Evolutionary conservation across 805 yeast genomes (phyloP).

Genomic region (Candida pseudoglaebosa): DNA sequence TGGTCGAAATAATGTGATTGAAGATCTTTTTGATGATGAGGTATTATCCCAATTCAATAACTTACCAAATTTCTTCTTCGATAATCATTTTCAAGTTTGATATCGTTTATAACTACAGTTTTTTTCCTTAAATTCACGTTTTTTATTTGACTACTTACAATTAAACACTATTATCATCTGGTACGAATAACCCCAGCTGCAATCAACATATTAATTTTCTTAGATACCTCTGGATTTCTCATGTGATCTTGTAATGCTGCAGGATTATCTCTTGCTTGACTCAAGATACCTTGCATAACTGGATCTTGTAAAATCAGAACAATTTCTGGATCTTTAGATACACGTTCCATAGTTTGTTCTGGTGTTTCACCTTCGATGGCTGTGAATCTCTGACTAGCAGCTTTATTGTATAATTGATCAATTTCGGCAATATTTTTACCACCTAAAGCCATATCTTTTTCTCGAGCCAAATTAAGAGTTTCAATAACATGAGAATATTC

Average conservation of each 20-base stretch:
- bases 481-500: constrained; percentile 80
- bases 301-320: constrained; percentile 87
- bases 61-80: constrained; percentile 38
- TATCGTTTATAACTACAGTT: too few species aligned
- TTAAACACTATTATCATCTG: constrained; percentile 36
- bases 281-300: constrained; percentile 90
- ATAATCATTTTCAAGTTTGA: constrained; percentile 26
- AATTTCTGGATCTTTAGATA: constrained; percentile 90
- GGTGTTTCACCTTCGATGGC: constrained; percentile 85
- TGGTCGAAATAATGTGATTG: constrained; percentile 8
- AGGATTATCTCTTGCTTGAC: constrained; percentile 92
- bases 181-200: constrained; percentile 98
- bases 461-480: constrained; percentile 75
- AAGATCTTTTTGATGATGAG: constrained; percentile 19
- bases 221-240: constrained; percentile 90
- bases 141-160: background rate
- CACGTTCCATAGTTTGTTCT: constrained; percentile 90
- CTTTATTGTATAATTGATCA: constrained; percentile 76
- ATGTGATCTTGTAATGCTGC: constrained; percentile 97
- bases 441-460: constrained; percentile 61
- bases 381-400: constrained; percentile 73
- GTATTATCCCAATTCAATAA: constrained; percentile 23
- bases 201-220: constrained; percentile 81
- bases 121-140: too few species aligned
- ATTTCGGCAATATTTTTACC: constrained; percentile 69